These are phyloP conservation scores for Oryza punctata DNA, from an alignment of 176 grass and related monocot species.

Conservation along the genomic window DNA sequence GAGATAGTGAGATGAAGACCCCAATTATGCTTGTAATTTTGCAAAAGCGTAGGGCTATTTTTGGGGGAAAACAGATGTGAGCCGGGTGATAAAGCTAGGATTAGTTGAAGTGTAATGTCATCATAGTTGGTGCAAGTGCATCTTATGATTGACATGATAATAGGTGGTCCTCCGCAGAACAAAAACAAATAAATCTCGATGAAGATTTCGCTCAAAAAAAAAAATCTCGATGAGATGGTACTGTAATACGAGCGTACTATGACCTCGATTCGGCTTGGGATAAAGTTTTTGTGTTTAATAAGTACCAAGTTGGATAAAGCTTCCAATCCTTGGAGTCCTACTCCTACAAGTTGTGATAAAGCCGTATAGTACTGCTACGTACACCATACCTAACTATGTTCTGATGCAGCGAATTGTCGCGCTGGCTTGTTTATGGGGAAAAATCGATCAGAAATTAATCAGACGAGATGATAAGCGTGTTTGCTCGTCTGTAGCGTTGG, in stretches of 20 bases:
- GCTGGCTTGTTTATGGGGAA: background rate
- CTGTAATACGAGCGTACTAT: background rate
- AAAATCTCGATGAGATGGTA: background rate
- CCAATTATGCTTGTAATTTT: background rate
- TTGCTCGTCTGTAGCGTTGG: background rate
- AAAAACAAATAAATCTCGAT: background rate
- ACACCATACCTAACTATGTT: background rate
- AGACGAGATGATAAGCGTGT: background rate
- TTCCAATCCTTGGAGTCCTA: background rate
- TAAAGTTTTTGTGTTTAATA: background rate
- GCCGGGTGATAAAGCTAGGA: background rate
- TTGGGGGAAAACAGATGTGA: background rate
- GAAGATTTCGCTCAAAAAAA: background rate
- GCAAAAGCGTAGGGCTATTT: background rate
- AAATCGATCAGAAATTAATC: background rate
- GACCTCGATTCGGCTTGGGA: background rate
- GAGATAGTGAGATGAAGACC: background rate
- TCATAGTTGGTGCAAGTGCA: constrained; percentile 37
- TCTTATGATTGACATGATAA: constrained; percentile 31
- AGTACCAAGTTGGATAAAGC: background rate
- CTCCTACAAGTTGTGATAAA: background rate
- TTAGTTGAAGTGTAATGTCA: constrained; percentile 38
- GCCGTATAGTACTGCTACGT: background rate
- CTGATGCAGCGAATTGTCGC: background rate
- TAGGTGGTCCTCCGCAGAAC: background rate